These are phyloP conservation scores for Dactylellina leptospora DNA, from an alignment of 2,329 filamentous ascomycete species.

Conservation along the genomic window DNA sequence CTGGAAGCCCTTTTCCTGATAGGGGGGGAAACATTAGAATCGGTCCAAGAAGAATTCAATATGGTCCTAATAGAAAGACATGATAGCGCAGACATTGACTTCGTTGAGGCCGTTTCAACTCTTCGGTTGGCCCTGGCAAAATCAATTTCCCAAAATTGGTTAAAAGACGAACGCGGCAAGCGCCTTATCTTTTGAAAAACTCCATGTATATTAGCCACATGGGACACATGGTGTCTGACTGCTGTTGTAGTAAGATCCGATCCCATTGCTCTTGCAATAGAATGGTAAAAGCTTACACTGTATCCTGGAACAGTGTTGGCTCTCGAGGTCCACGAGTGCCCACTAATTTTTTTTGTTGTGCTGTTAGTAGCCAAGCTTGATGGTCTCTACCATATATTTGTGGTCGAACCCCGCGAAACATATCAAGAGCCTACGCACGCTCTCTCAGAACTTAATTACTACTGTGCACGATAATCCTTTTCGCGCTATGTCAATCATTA, in stretches of 20 bases:
- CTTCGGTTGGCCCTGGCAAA: conserved; percentile 19
- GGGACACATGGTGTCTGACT: too few species aligned
- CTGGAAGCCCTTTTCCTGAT: conserved; percentile 40
- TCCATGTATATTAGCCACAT: too few species aligned
- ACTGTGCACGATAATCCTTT: neutral
- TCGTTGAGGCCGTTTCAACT: conserved; percentile 28
- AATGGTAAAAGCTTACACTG: too few species aligned
- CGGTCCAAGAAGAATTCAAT: conserved; percentile 37
- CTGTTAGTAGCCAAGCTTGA: too few species aligned
- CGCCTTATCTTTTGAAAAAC: conserved; percentile 41
- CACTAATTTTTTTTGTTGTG: too few species aligned
- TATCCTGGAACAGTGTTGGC: too few species aligned
- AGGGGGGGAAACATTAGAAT: conserved; percentile 40
- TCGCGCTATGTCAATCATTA: conserved; percentile 66
- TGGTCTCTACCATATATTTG: too few species aligned
- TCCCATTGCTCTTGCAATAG: too few species aligned
- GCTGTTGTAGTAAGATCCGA: too few species aligned
- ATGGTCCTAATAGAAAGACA: conserved; percentile 8
- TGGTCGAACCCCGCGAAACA: too few species aligned
- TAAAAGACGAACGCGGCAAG: conserved; percentile 33
- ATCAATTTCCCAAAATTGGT: conserved; percentile 32
- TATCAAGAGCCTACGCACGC: too few species aligned
- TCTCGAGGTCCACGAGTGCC: too few species aligned
- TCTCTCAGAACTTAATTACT: neutral
- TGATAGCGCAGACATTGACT: conserved; percentile 19